Conservation (phyloP, 768 basidiomycete genomes). For the Collybia mongolica region DNA sequence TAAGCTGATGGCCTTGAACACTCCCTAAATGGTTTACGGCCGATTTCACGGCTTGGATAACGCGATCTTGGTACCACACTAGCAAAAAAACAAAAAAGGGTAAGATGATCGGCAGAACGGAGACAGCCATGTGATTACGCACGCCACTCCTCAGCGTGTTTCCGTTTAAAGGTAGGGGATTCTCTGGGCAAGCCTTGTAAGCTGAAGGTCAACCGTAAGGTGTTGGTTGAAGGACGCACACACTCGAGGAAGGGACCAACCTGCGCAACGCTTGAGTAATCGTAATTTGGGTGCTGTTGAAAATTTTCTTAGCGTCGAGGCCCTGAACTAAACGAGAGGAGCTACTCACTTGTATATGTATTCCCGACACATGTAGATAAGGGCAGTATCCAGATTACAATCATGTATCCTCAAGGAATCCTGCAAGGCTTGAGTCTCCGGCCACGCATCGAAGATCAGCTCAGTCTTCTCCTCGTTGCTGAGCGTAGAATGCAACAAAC, state of each 20-base stretch:
- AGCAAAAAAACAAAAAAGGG: slow-evolving; percentile 6
- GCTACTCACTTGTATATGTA: slow-evolving; percentile 70
- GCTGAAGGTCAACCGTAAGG: slow-evolving; percentile 18
- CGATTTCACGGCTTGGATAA: slow-evolving; percentile 58
- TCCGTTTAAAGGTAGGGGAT: slow-evolving; percentile 60
- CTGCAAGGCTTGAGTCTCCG: slow-evolving; percentile 67
- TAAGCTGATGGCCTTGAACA: slow-evolving; percentile 52
- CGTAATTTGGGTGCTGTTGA: slow-evolving; percentile 58
- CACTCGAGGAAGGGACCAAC: slow-evolving; percentile 37
- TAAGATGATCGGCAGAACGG: neutral
- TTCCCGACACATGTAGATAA: slow-evolving; percentile 68
- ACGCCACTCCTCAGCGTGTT: slow-evolving; percentile 81
- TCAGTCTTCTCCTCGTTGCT: slow-evolving; percentile 55
- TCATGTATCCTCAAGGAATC: slow-evolving; percentile 64
- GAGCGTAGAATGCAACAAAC: slow-evolving; percentile 40
- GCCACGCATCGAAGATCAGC: slow-evolving; percentile 58
- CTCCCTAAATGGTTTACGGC: slow-evolving; percentile 53
- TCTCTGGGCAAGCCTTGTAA: slow-evolving; percentile 52
- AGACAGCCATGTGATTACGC: slow-evolving; percentile 27
- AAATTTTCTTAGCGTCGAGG: slow-evolving; percentile 10
- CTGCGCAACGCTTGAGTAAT: slow-evolving; percentile 63
- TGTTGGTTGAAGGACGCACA: slow-evolving; percentile 13
- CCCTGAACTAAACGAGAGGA: slow-evolving; percentile 5
- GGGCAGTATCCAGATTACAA: slow-evolving; percentile 68
- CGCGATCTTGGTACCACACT: slow-evolving; percentile 71